Percentiles rank a stretch among this genome's conserved stretches.
phyloP scores from a whole-genome alignment of 257 asterid species.

The Forsythia viridissima region DNA sequence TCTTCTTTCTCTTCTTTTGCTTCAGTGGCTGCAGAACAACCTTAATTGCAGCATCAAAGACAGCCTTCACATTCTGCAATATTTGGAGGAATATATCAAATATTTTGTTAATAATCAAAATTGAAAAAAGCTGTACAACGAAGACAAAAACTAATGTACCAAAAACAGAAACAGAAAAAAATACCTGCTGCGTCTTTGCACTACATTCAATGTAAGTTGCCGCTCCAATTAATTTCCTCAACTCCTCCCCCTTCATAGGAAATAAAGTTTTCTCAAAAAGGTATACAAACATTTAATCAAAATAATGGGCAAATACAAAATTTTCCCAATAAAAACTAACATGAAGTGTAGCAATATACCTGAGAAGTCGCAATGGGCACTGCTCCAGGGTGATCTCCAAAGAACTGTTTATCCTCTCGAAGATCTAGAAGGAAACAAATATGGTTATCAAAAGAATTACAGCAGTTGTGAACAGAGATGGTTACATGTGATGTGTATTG shows the following conservation, averaged over 20 bases:
- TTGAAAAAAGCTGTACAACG: not conserved
- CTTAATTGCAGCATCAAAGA: conserved; percentile 61
- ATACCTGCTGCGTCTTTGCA: conserved; percentile 77
- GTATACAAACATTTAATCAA: not conserved
- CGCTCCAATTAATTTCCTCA: conserved; percentile 34
- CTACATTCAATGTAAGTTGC: conserved; percentile 39
- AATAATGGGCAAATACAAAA: not conserved
- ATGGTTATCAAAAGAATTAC: not conserved
- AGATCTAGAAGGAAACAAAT: conserved; percentile 44
- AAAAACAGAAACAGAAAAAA: conserved; percentile 2
- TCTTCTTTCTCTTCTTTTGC: conserved; percentile 52
- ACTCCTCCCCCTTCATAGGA: conserved; percentile 32
- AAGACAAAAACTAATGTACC: conserved; percentile 1
- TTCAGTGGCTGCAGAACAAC: conserved; percentile 61
- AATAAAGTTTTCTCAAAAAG: not conserved
- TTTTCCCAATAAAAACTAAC: not conserved
- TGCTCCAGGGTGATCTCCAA: conserved; percentile 63
- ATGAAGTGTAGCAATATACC: conserved; percentile 30
- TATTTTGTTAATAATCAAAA: not conserved
- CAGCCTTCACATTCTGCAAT: conserved; percentile 54
- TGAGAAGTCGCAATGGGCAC: conserved; percentile 58
- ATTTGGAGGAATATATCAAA: conserved; percentile 11
- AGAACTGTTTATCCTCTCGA: conserved; percentile 62
- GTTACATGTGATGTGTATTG: not conserved
- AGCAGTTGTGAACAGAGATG: not conserved